phyloP scores from a whole-genome alignment of 768 basidiomycete species.

The Tremella yokohamensis region DNA sequence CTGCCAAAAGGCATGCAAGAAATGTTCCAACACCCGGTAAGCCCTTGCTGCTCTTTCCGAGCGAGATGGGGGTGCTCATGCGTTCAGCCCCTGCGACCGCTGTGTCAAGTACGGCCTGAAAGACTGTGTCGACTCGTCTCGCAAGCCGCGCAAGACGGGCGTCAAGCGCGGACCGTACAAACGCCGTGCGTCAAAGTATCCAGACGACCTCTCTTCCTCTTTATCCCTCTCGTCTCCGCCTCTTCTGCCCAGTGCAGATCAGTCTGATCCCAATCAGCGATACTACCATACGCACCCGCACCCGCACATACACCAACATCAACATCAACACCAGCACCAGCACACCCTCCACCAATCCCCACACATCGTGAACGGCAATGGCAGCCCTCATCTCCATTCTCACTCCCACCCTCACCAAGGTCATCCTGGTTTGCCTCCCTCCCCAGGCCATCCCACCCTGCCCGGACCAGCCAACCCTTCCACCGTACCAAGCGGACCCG shows the following conservation, averaged over 20 bases:
- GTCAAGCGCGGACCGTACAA: slow-evolving; percentile 47
- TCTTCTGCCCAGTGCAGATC: not conserved
- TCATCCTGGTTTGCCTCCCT: not conserved
- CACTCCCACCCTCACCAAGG: not conserved
- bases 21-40: slow-evolving; percentile 47
- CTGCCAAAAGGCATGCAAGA: slow-evolving; percentile 50
- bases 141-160: slow-evolving; percentile 45
- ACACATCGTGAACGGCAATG: no score
- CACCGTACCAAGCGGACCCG: no score
- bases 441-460: not conserved
- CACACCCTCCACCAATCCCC: not conserved
- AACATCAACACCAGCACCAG: not conserved
- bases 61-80: slow-evolving; percentile 1
- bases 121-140: slow-evolving; percentile 42
- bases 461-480: not conserved
- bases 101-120: slow-evolving; percentile 43
- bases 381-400: not conserved
- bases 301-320: not conserved
- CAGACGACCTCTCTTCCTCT: not conserved
- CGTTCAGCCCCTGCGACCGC: slow-evolving; percentile 48
- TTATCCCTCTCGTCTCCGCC: not conserved
- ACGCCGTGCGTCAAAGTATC: slow-evolving; percentile 21
- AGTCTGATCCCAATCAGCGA: not conserved
- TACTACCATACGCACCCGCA: slow-evolving; percentile 1
- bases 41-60: slow-evolving; percentile 11